Conservation (phyloP, 495 filamentous ascomycete genomes). For the Penicillium verhagenii region DNA sequence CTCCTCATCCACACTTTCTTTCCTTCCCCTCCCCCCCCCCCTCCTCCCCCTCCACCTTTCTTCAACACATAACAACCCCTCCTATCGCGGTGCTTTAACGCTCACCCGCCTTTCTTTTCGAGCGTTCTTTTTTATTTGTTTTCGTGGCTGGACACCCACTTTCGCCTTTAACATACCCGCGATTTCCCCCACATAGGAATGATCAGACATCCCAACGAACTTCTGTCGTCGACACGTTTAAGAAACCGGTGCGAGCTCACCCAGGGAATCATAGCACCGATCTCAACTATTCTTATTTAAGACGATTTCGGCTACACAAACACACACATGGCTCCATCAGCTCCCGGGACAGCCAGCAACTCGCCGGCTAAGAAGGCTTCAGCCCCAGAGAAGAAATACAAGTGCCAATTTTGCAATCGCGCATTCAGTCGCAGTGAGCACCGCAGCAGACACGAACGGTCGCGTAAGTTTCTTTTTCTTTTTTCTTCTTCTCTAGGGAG, state of each 20-base stretch:
- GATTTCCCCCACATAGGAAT: constrained; percentile 40
- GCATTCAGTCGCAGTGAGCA: constrained; percentile 98
- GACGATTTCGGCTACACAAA: constrained; percentile 31
- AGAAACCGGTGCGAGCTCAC: constrained; percentile 53
- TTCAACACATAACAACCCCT: constrained; percentile 10
- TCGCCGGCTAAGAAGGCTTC: constrained; percentile 59
- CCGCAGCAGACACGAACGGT: constrained; percentile 93
- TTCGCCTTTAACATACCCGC: constrained; percentile 33
- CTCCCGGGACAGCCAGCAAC: constrained; percentile 64
- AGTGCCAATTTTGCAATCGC: constrained; percentile 97
- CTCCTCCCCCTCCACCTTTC: constrained; percentile 12
- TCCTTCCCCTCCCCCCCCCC: constrained; percentile 37
- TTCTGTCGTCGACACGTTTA: constrained; percentile 47
- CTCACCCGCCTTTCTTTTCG: constrained; percentile 38
- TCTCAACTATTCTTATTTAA: constrained; percentile 40
- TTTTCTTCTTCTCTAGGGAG: background rate
- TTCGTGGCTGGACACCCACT: constrained; percentile 51
- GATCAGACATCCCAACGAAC: constrained; percentile 48
- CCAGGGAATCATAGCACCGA: constrained; percentile 52
- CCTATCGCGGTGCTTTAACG: constrained; percentile 25
- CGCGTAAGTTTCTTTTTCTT: constrained; percentile 68
- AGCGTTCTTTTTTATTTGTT: constrained; percentile 37
- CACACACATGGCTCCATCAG: constrained; percentile 49
- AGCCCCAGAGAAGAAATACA: constrained; percentile 93
- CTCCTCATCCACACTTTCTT: constrained; percentile 32